Base-by-base conservation (phyloP, 352 stramenopile genomes). In the Halophytophthora batemanensis region DNA sequence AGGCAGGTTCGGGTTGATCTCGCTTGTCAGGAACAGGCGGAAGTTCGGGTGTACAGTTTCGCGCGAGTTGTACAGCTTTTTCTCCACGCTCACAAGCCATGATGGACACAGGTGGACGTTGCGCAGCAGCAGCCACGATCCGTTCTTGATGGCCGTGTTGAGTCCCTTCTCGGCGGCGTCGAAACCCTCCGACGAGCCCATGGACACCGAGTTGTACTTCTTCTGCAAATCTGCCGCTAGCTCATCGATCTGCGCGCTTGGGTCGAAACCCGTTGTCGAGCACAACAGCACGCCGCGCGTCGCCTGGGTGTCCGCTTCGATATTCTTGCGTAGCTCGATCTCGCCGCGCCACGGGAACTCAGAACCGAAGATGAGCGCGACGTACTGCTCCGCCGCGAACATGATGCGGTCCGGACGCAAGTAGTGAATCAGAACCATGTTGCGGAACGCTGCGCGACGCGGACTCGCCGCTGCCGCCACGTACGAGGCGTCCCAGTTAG, bases 61-160 rank as follows among this genome's bases (percentile, higher is more conserved):
- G 12, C 82, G 82, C 11, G 79, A 76, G 36, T 86, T 92, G 61
- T 96, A 96, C 2, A 99, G 76, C 65, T 95, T 98, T 71, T 99
- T 99, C 56, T 99, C 97, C 15, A 99, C 80, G 15, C 77, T 87
- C 18, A 87, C 81, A 8, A 99, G 82, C 97, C 97, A 99, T 33
- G 87, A 93, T n/a, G 93, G 84, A 56, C 96, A 99, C 36, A 99
- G 70, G 67, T 99, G 98, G 19, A 98, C 92, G 77, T 99, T 99
- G 35, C 98, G 96, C 51, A 99, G 74, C 63, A 99, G 80, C 11
- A 99, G 80, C 97, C 97, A 99, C 22, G 80, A 96, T 33, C 97
- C 98, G 45, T 88, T 84, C 67, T 98, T 98, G 7, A 97, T 71
- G n/a, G 96, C 97, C 35, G 87, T 89, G 39, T 91, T 88, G 46